These are phyloP conservation scores for Brassica juncea DNA, from an alignment of 345 rosid species.

Conservation along the genomic window DNA sequence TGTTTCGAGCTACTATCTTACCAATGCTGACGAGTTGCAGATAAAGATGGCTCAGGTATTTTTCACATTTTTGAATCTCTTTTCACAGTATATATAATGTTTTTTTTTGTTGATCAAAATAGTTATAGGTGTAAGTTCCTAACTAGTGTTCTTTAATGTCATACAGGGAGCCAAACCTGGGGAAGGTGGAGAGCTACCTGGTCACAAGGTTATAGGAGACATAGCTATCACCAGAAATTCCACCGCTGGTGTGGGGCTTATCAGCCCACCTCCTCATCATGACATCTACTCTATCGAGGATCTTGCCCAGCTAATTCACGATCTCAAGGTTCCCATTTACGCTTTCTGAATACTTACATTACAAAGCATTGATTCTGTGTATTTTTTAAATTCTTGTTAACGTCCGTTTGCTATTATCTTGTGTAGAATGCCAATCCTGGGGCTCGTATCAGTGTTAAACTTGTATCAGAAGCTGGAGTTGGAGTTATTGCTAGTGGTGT, in stretches of 20 bases:
- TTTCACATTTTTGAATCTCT: constrained; percentile 38
- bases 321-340: constrained; percentile 78
- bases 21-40: constrained; percentile 96
- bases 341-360: neutral
- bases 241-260: constrained; percentile 98
- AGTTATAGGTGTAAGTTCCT: no score
- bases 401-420: neutral
- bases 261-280: constrained; percentile 99
- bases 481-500: constrained; percentile 99
- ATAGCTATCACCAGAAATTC: constrained; percentile 96
- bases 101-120: no score
- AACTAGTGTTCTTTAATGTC: constrained; percentile 5
- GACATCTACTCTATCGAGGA: constrained; percentile 99
- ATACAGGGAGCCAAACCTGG: constrained; percentile 99
- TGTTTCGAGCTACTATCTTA: constrained; percentile 98
- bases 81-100: no score
- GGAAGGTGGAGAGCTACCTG: constrained; percentile 99
- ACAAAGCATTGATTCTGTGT: neutral
- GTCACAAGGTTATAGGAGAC: constrained; percentile 98
- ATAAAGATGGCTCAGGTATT: constrained; percentile 99
- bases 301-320: constrained; percentile 97
- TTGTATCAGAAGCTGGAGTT: constrained; percentile 99
- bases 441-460: constrained; percentile 91
- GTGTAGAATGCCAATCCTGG: constrained; percentile 88
- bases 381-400: constrained; percentile 1